These are phyloP conservation scores for Craterostigma plantagineum DNA, from an alignment of 257 asterid genomes.

Conservation along the genomic window DNA sequence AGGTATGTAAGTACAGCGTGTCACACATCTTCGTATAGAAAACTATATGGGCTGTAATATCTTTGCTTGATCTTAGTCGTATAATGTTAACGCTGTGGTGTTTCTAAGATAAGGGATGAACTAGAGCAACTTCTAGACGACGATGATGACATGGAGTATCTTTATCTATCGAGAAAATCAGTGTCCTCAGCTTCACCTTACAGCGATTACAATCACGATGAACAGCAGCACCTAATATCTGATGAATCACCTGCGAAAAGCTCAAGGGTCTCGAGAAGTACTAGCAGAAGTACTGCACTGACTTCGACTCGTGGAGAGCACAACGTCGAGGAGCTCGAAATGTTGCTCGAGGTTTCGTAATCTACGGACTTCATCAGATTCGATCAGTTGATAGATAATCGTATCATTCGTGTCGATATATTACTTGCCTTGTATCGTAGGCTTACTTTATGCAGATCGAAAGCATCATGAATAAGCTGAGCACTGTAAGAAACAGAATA, in stretches of 20 bases:
- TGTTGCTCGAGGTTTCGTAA: conserved; percentile 66
- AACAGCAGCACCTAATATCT: too few species aligned
- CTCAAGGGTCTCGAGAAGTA: conserved; percentile 39
- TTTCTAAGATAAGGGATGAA: conserved; percentile 83
- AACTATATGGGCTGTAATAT: neutral
- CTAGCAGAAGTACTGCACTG: conserved; percentile 30
- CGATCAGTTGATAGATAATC: too few species aligned
- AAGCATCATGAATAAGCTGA: conserved; percentile 74
- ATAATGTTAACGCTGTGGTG: too few species aligned
- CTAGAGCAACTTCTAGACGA: conserved; percentile 78
- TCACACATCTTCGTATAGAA: too few species aligned
- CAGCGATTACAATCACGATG: conserved; percentile 14
- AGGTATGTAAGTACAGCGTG: too few species aligned
- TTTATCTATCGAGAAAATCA: conserved; percentile 53
- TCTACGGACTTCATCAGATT: neutral
- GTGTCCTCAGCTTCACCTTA: conserved; percentile 26
- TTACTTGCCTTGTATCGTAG: conserved; percentile 18
- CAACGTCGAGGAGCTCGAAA: conserved; percentile 85
- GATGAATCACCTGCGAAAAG: conserved; percentile 26
- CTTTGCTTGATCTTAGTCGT: too few species aligned
- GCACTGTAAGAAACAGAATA: conserved; percentile 45
- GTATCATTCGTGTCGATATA: neutral
- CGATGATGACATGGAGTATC: conserved; percentile 85
- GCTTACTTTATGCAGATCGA: conserved; percentile 85
- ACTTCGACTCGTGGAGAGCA: conserved; percentile 30